Conservation (phyloP, 2,329 filamentous ascomycete genomes). For the Alternaria consortialis region DNA sequence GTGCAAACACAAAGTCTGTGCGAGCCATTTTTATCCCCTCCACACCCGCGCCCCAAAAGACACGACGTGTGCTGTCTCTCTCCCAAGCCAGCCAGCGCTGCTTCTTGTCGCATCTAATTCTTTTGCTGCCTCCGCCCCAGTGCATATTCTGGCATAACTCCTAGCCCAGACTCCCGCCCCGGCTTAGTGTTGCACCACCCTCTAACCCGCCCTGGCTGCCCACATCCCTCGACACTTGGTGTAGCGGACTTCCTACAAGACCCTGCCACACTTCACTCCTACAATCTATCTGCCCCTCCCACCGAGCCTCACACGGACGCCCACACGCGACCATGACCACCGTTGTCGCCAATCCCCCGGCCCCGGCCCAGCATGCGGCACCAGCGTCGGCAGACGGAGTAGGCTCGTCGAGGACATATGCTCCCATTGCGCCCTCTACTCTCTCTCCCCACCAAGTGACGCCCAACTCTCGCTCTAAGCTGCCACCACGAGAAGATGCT, state of each 20-base stretch:
- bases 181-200: slow-evolving; percentile 34
- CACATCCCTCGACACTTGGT: slow-evolving; percentile 46
- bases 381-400: slow-evolving; percentile 48
- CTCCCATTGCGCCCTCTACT: slow-evolving; percentile 55
- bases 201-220: slow-evolving; percentile 39
- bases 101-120: not conserved
- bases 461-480: slow-evolving; percentile 48
- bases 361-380: slow-evolving; percentile 51
- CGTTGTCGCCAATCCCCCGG: slow-evolving; percentile 55
- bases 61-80: slow-evolving; percentile 17
- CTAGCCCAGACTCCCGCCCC: slow-evolving; percentile 13
- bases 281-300: slow-evolving; percentile 41
- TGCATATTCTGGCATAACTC: not conserved
- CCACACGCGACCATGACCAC: slow-evolving; percentile 55
- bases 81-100: slow-evolving; percentile 6
- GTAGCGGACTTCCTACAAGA: slow-evolving; percentile 46
- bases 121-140: slow-evolving; percentile 11
- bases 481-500: slow-evolving; percentile 49
- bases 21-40: slow-evolving; percentile 36
- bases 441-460: slow-evolving; percentile 52
- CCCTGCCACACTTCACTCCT: slow-evolving; percentile 45
- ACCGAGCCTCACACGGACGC: slow-evolving; percentile 21
- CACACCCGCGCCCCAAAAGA: slow-evolving; percentile 24
- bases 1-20: slow-evolving; percentile 24
- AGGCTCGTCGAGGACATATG: slow-evolving; percentile 54